Percentiles rank a stretch among this genome's conserved stretches.
These are phyloP conservation scores for Gilbertella persicaria DNA, from an alignment of 371 early-diverging fungal species.

Conservation along the genomic window DNA sequence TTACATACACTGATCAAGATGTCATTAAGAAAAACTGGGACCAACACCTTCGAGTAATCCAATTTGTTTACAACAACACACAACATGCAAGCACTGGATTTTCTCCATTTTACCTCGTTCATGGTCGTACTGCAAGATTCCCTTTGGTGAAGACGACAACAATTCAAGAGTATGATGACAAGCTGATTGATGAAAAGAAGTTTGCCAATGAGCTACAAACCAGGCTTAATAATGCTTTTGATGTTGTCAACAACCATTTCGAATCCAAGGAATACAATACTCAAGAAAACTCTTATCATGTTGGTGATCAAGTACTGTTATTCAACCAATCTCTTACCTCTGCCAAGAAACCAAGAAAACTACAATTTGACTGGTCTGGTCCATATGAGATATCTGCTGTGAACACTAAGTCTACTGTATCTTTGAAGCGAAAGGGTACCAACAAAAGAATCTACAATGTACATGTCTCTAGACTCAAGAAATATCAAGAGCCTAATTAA, in stretches of 20 bases:
- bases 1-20: not conserved
- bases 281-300: not conserved
- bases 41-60: not conserved
- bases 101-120: not conserved
- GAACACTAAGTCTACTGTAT: not conserved
- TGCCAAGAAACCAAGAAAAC: not conserved
- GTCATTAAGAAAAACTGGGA: not conserved
- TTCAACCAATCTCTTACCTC: not conserved
- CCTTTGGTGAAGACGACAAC: too few relatives aligned
- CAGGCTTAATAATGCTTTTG: too few relatives aligned
- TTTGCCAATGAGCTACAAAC: too few relatives aligned
- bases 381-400: not conserved
- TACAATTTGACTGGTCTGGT: not conserved
- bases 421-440: not conserved
- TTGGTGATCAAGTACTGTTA: not conserved
- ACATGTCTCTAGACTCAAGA: not conserved
- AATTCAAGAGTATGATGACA: too few relatives aligned
- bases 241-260: too few relatives aligned
- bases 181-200: too few relatives aligned
- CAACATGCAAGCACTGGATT: not conserved
- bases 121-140: constrained; percentile 1
- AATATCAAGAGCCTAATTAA: too few relatives aligned
- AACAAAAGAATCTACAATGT: not conserved
- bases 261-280: too few relatives aligned
- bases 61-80: constrained; percentile 3